Evolutionary conservation across 495 filamentous ascomycete species (phyloP).

Genomic region (Podospora comata): DNA sequence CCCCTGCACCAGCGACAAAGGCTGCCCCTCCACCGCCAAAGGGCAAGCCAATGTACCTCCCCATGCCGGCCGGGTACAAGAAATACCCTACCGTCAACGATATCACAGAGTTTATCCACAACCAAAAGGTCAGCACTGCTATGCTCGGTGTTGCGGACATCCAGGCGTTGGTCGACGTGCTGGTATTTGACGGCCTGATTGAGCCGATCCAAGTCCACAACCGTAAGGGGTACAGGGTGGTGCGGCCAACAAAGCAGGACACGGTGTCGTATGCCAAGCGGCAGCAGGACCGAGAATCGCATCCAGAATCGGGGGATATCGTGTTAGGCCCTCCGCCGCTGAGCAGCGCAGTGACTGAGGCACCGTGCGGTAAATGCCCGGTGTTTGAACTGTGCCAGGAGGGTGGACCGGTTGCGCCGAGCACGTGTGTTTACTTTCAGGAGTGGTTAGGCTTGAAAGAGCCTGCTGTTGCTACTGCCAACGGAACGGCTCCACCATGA

Average conservation of each 20-base stretch:
- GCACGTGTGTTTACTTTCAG: constrained; percentile 86
- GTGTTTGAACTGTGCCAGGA: constrained; percentile 91
- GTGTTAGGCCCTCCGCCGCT: constrained; percentile 38
- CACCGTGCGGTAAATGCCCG: constrained; percentile 87
- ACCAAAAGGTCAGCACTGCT: constrained; percentile 59
- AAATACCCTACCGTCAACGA: constrained; percentile 72
- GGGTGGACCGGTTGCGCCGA: constrained; percentile 81
- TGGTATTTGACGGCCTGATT: constrained; percentile 77
- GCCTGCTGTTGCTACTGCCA: neutral
- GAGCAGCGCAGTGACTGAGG: constrained; percentile 70
- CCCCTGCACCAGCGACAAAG: constrained; percentile 5
- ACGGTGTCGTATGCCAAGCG: constrained; percentile 33
- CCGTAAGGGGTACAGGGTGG: constrained; percentile 47
- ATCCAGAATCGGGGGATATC: constrained; percentile 26
- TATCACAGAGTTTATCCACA: constrained; percentile 68
- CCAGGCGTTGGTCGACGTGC: constrained; percentile 74
- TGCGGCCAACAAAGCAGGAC: constrained; percentile 44
- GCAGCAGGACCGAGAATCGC: constrained; percentile 42
- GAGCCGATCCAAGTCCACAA: constrained; percentile 51
- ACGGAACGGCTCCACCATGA: neutral
- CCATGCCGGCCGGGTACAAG: constrained; percentile 64
- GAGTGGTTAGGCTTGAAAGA: constrained; percentile 63
- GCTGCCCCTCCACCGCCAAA: constrained; percentile 26
- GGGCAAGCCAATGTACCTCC: constrained; percentile 40
- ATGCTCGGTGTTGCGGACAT: constrained; percentile 69